These are phyloP conservation scores for Colletotrichum kahawae DNA, from an alignment of 2,329 filamentous ascomycete species.

Conservation along the genomic window DNA sequence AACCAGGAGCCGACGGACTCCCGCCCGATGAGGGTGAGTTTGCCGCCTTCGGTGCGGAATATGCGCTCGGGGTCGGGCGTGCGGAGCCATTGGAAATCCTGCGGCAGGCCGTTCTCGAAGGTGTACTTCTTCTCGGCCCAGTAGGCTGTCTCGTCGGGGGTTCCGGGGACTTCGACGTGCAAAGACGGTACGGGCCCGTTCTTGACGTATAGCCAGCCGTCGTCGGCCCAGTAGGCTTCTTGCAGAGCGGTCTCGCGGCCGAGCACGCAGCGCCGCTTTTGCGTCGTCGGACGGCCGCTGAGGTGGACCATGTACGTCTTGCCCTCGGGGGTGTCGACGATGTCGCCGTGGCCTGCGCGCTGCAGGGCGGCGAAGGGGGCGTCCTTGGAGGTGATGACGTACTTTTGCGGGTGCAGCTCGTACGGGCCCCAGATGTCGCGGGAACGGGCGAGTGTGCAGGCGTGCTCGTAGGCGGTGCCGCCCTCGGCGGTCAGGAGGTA, in stretches of 20 bases:
- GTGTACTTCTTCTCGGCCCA: slow-evolving; percentile 55
- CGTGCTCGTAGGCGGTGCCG: slow-evolving; percentile 65
- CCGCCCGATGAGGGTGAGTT: slow-evolving; percentile 53
- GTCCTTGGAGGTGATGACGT: slow-evolving; percentile 60
- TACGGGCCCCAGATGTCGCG: slow-evolving; percentile 65
- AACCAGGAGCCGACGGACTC: slow-evolving; percentile 64
- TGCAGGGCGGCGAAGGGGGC: slow-evolving; percentile 54
- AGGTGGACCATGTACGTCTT: slow-evolving; percentile 60
- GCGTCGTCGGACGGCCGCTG: slow-evolving; percentile 54
- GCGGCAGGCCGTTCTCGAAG: slow-evolving; percentile 49
- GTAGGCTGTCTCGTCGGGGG: slow-evolving; percentile 51
- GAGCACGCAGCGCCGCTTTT: slow-evolving; percentile 56
- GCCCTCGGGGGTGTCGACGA: slow-evolving; percentile 59
- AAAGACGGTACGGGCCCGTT: slow-evolving; percentile 60
- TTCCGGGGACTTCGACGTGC: slow-evolving; percentile 53
- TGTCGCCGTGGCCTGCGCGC: slow-evolving; percentile 57
- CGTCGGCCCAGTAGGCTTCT: slow-evolving; percentile 63
- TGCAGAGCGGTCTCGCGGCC: slow-evolving; percentile 64
- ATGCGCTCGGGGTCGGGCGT: slow-evolving; percentile 61
- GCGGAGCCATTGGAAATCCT: slow-evolving; percentile 63
- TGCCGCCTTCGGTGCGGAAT: slow-evolving; percentile 42
- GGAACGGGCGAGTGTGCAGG: slow-evolving; percentile 62
- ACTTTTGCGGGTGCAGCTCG: slow-evolving; percentile 61
- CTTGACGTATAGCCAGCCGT: slow-evolving; percentile 68
- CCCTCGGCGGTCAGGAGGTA: slow-evolving; percentile 66